Conservation (phyloP, 257 asterid species). For the Ajuga chamaepitys region DNA sequence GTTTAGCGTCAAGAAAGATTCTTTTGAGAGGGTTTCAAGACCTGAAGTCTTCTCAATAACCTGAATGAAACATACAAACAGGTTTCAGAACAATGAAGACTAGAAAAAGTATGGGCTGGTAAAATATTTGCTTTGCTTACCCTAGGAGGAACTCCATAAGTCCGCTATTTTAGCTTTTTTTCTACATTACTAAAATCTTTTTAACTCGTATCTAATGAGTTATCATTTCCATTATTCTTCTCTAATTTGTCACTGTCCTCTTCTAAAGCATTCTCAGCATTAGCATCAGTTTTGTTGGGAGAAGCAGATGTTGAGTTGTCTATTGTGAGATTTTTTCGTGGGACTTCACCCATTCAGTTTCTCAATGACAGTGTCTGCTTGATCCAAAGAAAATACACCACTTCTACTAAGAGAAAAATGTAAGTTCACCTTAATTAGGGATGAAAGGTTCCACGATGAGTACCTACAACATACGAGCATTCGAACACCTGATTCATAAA, state of each 20-base stretch:
- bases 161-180: constrained; percentile 83
- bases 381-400: constrained; percentile 75
- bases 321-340: constrained; percentile 70
- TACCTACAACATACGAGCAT: constrained; percentile 44
- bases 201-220: constrained; percentile 33
- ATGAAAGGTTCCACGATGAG: constrained; percentile 77
- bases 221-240: constrained; percentile 29
- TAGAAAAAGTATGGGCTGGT: not conserved
- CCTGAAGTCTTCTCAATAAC: constrained; percentile 78
- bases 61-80: constrained; percentile 30
- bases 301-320: constrained; percentile 73
- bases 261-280: constrained; percentile 37
- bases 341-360: constrained; percentile 97
- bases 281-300: constrained; percentile 49
- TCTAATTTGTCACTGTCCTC: constrained; percentile 50
- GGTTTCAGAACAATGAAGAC: constrained; percentile 5
- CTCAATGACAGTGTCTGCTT: constrained; percentile 88
- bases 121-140: constrained; percentile 23
- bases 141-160: constrained; percentile 85
- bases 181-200: constrained; percentile 44
- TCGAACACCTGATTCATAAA: constrained; percentile 13
- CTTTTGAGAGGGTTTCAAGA: constrained; percentile 76
- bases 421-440: constrained; percentile 87
- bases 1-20: constrained; percentile 55
- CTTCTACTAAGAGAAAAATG: constrained; percentile 97